These are phyloP conservation scores for Purpureocillium lavendulum DNA, from an alignment of 2,329 filamentous ascomycete genomes.

Conservation along the genomic window DNA sequence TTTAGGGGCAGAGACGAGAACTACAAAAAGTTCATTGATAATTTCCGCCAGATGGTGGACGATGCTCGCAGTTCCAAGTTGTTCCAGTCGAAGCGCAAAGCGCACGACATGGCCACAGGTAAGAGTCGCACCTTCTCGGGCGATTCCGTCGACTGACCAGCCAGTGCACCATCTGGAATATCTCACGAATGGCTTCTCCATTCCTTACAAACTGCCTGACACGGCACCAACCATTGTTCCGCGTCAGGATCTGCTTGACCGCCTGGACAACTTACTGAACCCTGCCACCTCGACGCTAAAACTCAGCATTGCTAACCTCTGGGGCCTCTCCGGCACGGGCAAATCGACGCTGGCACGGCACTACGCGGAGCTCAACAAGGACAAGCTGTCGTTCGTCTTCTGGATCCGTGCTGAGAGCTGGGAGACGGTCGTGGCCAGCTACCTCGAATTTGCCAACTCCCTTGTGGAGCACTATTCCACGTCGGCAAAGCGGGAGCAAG, in stretches of 20 bases:
- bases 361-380: conserved; percentile 12
- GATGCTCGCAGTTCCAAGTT: conserved; percentile 6
- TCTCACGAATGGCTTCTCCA: conserved; percentile 9
- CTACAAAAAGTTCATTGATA: conserved; percentile 13
- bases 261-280: conserved; percentile 10
- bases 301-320: conserved; percentile 13
- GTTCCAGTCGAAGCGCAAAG: conserved; percentile 11
- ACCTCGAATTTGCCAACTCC: conserved; percentile 13
- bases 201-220: conserved; percentile 10
- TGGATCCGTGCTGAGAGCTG: conserved; percentile 17
- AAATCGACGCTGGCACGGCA: conserved; percentile 16
- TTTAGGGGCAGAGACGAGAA: conserved; percentile 16
- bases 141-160: not conserved
- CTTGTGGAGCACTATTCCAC: conserved; percentile 13
- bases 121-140: not conserved
- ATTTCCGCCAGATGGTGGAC: conserved; percentile 14
- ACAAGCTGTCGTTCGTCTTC: conserved; percentile 14
- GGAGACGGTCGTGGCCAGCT: conserved; percentile 16
- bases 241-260: conserved; percentile 10
- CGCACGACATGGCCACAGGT: conserved; percentile 10
- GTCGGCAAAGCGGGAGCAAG: conserved; percentile 7
- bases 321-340: conserved; percentile 12
- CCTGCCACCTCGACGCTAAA: conserved; percentile 6
- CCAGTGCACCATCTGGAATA: conserved; percentile 11
- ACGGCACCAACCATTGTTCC: conserved; percentile 8